These are phyloP conservation scores for Phytophthora kernoviae DNA, from an alignment of 352 stramenopile genomes.

Conservation along the genomic window DNA sequence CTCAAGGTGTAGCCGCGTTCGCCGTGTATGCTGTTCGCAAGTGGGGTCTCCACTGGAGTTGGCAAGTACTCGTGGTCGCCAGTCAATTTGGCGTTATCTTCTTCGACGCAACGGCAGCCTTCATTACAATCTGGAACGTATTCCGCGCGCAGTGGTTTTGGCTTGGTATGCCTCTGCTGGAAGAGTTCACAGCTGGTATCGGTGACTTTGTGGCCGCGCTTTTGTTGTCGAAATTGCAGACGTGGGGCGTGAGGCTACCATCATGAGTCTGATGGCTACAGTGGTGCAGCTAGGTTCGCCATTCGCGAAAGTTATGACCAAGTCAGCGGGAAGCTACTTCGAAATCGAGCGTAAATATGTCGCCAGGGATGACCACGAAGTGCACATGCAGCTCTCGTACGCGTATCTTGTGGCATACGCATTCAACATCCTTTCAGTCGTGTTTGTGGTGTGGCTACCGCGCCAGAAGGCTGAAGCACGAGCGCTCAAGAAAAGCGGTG, in stretches of 20 bases:
- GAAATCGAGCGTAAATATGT: constrained; percentile 54
- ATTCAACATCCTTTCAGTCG: constrained; percentile 49
- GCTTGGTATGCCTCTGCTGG: constrained; percentile 55
- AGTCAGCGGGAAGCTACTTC: constrained; percentile 57
- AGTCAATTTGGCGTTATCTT: constrained; percentile 49
- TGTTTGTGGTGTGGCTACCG: constrained; percentile 54
- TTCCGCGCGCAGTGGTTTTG: constrained; percentile 76
- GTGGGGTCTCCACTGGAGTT: constrained; percentile 65
- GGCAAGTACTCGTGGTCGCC: constrained; percentile 44
- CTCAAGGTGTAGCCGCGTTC: constrained; percentile 40
- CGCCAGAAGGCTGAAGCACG: constrained; percentile 58
- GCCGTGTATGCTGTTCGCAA: constrained; percentile 43
- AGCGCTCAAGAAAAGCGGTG: constrained; percentile 42
- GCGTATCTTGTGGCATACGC: constrained; percentile 65
- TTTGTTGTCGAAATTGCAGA: constrained; percentile 60
- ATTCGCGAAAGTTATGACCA: constrained; percentile 60
- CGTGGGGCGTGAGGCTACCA: constrained; percentile 50
- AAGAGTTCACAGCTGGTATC: constrained; percentile 52
- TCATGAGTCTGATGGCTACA: constrained; percentile 51
- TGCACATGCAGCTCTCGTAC: constrained; percentile 53
- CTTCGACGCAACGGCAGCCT: constrained; percentile 50
- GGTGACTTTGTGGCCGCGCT: constrained; percentile 50
- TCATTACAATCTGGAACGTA: constrained; percentile 72
- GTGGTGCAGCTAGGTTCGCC: constrained; percentile 45
- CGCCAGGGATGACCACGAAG: constrained; percentile 41